A percentile compares a stretch with the other conserved stretches of the same genome.
Evolutionary conservation across 2,329 filamentous ascomycete species (phyloP).

Genomic region (Fusarium nodosum): DNA sequence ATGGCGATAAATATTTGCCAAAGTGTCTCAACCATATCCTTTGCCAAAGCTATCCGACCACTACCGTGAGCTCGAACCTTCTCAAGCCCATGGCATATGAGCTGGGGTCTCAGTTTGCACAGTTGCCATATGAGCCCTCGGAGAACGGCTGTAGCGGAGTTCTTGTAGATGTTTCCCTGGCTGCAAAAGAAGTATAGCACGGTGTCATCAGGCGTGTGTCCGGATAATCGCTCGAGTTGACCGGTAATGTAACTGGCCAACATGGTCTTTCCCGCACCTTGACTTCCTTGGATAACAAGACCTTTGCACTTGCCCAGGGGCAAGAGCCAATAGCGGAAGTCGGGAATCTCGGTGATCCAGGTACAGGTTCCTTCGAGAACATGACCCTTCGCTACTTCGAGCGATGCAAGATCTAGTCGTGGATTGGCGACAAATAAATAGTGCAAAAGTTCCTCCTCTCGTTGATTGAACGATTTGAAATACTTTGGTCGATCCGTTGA

Average conservation of each 20-base stretch:
- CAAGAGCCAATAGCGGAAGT: conserved; percentile 18
- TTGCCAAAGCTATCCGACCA: neutral
- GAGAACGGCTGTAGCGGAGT: conserved; percentile 12
- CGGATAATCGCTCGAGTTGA: conserved; percentile 5
- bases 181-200: conserved; percentile 33
- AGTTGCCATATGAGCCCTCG: conserved; percentile 28
- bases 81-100: conserved; percentile 5
- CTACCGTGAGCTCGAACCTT: neutral
- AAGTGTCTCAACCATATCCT: conserved; percentile 1
- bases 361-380: neutral
- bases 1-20: conserved; percentile 24
- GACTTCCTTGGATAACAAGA: conserved; percentile 3
- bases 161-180: conserved; percentile 12
- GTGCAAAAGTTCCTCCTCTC: neutral
- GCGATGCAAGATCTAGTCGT: conserved; percentile 1
- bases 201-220: neutral
- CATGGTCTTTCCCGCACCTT: conserved; percentile 27
- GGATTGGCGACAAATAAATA: conserved; percentile 16
- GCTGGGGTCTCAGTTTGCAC: neutral
- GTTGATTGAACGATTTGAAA: neutral
- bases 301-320: neutral
- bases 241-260: conserved; percentile 11
- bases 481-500: neutral
- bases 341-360: neutral
- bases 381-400: neutral